phyloP scores from a whole-genome alignment of 805 yeast genomes.

The Metschnikowia picachoensis region DNA sequence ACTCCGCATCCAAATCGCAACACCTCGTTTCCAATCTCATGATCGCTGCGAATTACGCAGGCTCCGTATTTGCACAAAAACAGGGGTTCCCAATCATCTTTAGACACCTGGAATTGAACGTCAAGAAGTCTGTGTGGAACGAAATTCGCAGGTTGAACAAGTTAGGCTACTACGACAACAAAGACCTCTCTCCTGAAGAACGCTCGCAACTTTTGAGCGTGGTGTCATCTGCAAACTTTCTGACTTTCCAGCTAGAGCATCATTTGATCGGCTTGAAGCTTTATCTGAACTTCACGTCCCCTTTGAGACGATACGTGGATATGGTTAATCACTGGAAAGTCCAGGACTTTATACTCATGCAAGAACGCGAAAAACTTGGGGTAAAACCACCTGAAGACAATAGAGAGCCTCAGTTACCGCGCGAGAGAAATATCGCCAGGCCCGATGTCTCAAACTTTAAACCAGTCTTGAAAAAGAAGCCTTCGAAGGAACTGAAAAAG shows the following conservation, averaged over 20 bases:
- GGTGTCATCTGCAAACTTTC: slow-evolving; percentile 50
- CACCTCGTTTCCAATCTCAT: slow-evolving; percentile 76
- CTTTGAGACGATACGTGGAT: slow-evolving; percentile 26
- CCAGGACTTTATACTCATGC: slow-evolving; percentile 8
- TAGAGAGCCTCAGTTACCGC: neutral
- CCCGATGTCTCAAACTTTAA: neutral
- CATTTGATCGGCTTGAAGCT: slow-evolving; percentile 56
- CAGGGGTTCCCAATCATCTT: slow-evolving; percentile 53
- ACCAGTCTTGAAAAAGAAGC: neutral
- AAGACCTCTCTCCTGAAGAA: slow-evolving; percentile 34
- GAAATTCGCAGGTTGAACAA: slow-evolving; percentile 23
- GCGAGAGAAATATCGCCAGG: neutral
- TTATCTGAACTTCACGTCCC: slow-evolving; percentile 72
- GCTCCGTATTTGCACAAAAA: slow-evolving; percentile 44
- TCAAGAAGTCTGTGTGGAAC: slow-evolving; percentile 20
- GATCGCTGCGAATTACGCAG: slow-evolving; percentile 71
- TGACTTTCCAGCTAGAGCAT: slow-evolving; percentile 48
- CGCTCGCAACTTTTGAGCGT: slow-evolving; percentile 41
- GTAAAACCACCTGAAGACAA: neutral
- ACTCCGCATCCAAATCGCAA: slow-evolving; percentile 45
- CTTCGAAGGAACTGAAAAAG: neutral
- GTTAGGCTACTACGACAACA: slow-evolving; percentile 15
- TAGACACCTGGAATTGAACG: slow-evolving; percentile 32
- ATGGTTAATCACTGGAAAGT: slow-evolving; percentile 72
- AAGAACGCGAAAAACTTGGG: neutral